These are phyloP conservation scores for Schizopora paradoxa DNA, from an alignment of 1,284 basidiomycete species.

Conservation along the genomic window DNA sequence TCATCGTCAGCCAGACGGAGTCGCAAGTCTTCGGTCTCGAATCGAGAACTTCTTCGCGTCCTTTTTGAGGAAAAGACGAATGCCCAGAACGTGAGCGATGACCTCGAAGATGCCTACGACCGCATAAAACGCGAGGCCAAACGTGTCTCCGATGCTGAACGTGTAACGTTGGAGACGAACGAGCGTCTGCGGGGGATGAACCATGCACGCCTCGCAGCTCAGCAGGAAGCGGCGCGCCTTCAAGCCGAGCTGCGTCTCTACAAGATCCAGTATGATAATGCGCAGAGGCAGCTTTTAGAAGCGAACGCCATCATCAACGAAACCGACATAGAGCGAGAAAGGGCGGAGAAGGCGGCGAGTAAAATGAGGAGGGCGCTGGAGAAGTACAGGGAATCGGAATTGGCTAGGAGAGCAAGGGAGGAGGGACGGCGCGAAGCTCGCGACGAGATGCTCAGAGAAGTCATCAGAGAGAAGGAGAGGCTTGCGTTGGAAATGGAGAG, in stretches of 20 bases:
- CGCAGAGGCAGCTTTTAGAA: slow-evolving; percentile 52
- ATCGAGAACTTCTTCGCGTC: slow-evolving; percentile 13
- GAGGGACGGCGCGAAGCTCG: slow-evolving; percentile 51
- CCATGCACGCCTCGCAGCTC: slow-evolving; percentile 43
- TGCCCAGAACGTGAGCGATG: too few relatives aligned
- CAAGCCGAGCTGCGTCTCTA: slow-evolving; percentile 54
- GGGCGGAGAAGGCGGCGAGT: slow-evolving; percentile 43
- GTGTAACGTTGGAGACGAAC: slow-evolving; percentile 41
- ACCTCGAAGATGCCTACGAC: slow-evolving; percentile 44
- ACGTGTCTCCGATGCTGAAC: slow-evolving; percentile 49
- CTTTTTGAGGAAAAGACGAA: slow-evolving; percentile 11
- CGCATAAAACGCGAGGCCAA: slow-evolving; percentile 47
- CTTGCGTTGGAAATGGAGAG: neutral
- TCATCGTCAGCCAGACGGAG: slow-evolving; percentile 11
- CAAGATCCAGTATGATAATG: slow-evolving; percentile 57
- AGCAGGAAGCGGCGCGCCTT: slow-evolving; percentile 45
- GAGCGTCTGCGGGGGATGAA: slow-evolving; percentile 47
- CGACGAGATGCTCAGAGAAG: slow-evolving; percentile 43
- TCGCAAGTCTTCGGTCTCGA: slow-evolving; percentile 12
- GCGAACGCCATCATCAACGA: slow-evolving; percentile 41
- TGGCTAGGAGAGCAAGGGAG: slow-evolving; percentile 45
- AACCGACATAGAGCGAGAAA: slow-evolving; percentile 32
- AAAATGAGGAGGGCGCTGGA: slow-evolving; percentile 43
- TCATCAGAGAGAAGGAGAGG: slow-evolving; percentile 9
- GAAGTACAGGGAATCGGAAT: slow-evolving; percentile 39